These are phyloP conservation scores for Rutstroemia sydowiana DNA, from an alignment of 2,329 filamentous ascomycete species.

Conservation along the genomic window DNA sequence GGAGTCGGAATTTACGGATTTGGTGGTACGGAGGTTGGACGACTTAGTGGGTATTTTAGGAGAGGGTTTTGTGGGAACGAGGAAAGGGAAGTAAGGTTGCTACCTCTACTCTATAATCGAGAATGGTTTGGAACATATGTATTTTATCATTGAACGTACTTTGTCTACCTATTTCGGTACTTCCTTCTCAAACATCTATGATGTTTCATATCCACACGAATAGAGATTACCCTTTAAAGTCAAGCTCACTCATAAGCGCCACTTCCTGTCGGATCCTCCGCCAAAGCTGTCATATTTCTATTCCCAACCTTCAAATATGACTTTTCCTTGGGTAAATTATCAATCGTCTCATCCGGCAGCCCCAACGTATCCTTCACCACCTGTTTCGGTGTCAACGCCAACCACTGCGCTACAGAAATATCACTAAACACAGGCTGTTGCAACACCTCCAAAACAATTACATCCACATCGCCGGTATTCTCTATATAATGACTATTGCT, in stretches of 20 bases:
- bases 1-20: slow-evolving; percentile 67
- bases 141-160: too few relatives aligned
- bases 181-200: too few relatives aligned
- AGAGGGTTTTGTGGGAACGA: slow-evolving; percentile 56
- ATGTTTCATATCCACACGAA: too few relatives aligned
- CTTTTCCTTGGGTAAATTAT: slow-evolving; percentile 35
- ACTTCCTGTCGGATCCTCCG: slow-evolving; percentile 16
- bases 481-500: slow-evolving; percentile 52
- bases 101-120: too few relatives aligned
- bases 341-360: slow-evolving; percentile 32
- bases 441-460: slow-evolving; percentile 53
- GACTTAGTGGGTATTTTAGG: slow-evolving; percentile 72
- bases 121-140: too few relatives aligned
- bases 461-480: slow-evolving; percentile 49
- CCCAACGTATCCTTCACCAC: slow-evolving; percentile 26
- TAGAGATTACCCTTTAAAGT: too few relatives aligned
- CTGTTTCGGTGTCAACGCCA: slow-evolving; percentile 36
- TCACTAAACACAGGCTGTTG: slow-evolving; percentile 38
- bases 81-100: slow-evolving; percentile 20
- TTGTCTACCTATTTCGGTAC: too few relatives aligned
- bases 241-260: slow-evolving; percentile 17
- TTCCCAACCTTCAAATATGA: slow-evolving; percentile 37
- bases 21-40: slow-evolving; percentile 64
- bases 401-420: slow-evolving; percentile 50
- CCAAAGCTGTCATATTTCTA: slow-evolving; percentile 20